phyloP scores from a whole-genome alignment of 2,329 filamentous ascomycete species.

The Microdochium paspali region DNA sequence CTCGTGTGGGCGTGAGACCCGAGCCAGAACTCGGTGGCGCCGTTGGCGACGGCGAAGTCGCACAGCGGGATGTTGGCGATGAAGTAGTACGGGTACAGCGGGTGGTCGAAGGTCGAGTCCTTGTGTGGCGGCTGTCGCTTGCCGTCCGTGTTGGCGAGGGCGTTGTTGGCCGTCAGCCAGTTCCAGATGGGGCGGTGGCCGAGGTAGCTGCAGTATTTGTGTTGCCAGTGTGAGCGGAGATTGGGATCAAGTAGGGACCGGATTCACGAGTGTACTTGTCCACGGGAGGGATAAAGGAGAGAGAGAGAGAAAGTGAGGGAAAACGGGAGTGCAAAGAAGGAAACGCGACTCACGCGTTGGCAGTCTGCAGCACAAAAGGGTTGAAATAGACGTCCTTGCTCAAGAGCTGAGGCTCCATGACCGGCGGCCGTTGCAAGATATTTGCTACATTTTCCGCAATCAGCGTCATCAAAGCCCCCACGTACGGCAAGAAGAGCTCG shows the following conservation, averaged over 20 bases:
- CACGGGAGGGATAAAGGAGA: background rate
- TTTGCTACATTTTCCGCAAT: slow-evolving; percentile 17
- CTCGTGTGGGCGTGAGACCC: slow-evolving; percentile 24
- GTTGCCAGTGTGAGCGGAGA: background rate
- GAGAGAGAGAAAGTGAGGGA: background rate
- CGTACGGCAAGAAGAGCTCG: background rate
- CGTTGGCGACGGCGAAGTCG: slow-evolving; percentile 21
- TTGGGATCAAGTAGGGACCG: background rate
- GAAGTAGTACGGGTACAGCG: slow-evolving; percentile 24
- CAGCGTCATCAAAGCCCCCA: background rate
- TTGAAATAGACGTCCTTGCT: slow-evolving; percentile 31
- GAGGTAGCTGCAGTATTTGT: too few species aligned
- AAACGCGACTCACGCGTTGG: slow-evolving; percentile 21
- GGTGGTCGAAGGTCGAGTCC: slow-evolving; percentile 25
- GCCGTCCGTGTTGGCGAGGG: slow-evolving; percentile 22
- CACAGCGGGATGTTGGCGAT: slow-evolving; percentile 28
- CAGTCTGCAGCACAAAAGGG: slow-evolving; percentile 26
- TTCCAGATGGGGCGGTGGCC: slow-evolving; percentile 27
- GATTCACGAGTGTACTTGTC: background rate
- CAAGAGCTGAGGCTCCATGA: slow-evolving; percentile 19
- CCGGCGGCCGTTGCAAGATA: slow-evolving; percentile 26
- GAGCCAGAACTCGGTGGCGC: slow-evolving; percentile 29
- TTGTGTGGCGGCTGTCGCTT: slow-evolving; percentile 27
- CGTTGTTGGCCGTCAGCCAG: slow-evolving; percentile 29
- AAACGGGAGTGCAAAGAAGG: too few species aligned